Base-by-base conservation (phyloP, 176 grass and related monocot species). In the Hyparrhenia diplandra region DNA sequence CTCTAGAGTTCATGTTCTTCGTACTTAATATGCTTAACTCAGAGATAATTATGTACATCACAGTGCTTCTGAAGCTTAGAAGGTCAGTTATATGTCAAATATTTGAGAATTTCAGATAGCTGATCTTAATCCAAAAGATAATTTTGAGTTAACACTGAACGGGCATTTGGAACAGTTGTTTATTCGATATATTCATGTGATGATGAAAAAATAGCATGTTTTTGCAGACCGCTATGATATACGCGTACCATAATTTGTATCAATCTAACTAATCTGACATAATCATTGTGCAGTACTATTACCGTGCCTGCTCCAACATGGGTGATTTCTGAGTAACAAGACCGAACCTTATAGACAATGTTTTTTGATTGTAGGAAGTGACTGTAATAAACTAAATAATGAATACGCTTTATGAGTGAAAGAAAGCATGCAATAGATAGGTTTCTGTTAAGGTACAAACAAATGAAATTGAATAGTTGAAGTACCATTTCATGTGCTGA, bases 401-500 rank as follows among this genome's bases (percentile, higher is more conserved):
- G 1, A 65, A 34, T 81, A 34, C 34, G 30, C 10, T 36, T 68
- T 71, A 63, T 42, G 13, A 17, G 21, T 37, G 41, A 71, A n/a
- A n/a, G n/a, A 42, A 64, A 8, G 13, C 20, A 67, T 21, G 58
- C 68, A 78, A 67, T 62, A 62, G 32, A 43, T 4, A 21, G 47
- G 57, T 59, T 60, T 69, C 13, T 5, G 28, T 59, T 55, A 69
- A 47, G 16, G 28, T 76, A 14, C 13, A 24, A 63, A 35, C 71
- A 82, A 37, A 61, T 71, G 20, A 49, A 75, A 59, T 20, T n/a
- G 66, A 28, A 37, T 8, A 52, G 14, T 60, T n/a, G 23, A 74
- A 75, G 28, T 81, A 96, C 93, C 86, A 91, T 89, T 64, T 91
- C 84, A 68, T 91, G 14, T 31, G 61, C 73, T 71, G 84, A 83